phyloP scores from a whole-genome alignment of 345 rosid genomes.

The Tarenaya hassleriana region DNA sequence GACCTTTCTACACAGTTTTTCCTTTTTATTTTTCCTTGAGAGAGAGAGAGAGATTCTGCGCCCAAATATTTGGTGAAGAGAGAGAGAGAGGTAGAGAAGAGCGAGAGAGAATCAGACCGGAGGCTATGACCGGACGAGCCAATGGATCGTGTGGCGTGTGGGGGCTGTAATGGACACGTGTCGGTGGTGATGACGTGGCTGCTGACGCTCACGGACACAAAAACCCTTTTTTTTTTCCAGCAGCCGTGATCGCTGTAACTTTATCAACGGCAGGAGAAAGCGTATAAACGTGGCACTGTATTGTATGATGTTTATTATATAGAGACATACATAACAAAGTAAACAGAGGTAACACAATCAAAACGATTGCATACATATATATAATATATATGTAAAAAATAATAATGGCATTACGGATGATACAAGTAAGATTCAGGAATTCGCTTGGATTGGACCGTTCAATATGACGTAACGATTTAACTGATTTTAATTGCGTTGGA shows the following conservation, averaged over 20 bases:
- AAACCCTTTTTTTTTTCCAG: no score
- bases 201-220: slow-evolving; percentile 12
- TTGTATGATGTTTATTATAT: not conserved
- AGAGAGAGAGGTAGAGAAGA: not conserved
- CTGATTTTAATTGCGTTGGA: slow-evolving; percentile 1
- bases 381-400: no score
- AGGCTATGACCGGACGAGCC: slow-evolving; percentile 29
- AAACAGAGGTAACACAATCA: no score
- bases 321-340: no score
- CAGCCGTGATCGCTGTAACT: slow-evolving; percentile 1
- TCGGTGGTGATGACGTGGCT: slow-evolving; percentile 20
- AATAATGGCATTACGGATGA: no score
- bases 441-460: no score
- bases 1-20: slow-evolving; percentile 9
- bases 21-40: slow-evolving; percentile 2
- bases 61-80: slow-evolving; percentile 13
- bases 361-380: no score
- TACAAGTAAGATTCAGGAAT: no score
- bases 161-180: slow-evolving; percentile 30
- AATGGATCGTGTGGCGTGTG: slow-evolving; percentile 23
- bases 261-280: slow-evolving; percentile 14
- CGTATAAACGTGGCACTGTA: slow-evolving; percentile 8
- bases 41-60: slow-evolving; percentile 24
- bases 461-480: slow-evolving; percentile 1
- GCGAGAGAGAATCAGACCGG: slow-evolving; percentile 23